Conservation (phyloP, 2,329 filamentous ascomycete species). For the Nakataea oryzae region DNA sequence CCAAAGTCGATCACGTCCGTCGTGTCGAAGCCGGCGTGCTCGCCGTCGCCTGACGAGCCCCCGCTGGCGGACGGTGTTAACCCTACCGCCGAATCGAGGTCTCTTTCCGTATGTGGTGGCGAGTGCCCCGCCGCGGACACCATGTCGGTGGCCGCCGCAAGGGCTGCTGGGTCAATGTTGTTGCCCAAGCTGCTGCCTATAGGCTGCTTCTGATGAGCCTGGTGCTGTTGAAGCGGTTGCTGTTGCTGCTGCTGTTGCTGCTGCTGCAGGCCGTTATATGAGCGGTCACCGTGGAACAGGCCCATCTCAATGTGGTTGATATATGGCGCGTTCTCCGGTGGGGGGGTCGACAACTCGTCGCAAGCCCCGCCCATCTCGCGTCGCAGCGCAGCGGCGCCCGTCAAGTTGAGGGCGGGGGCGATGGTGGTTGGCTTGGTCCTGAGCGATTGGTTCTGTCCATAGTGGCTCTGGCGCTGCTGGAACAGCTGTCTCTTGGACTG, state of each 20-base stretch:
- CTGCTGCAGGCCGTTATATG: constrained; percentile 21
- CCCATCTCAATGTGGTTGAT: constrained; percentile 9
- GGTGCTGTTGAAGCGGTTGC: neutral
- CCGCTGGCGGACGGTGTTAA: constrained; percentile 35
- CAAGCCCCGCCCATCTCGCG: constrained; percentile 8
- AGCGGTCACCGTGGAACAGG: constrained; percentile 7
- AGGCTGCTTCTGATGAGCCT: constrained; percentile 4
- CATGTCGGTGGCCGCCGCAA: constrained; percentile 18
- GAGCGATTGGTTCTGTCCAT: neutral
- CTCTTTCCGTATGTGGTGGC: constrained; percentile 31
- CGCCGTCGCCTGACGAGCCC: constrained; percentile 29
- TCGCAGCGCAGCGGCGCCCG: neutral
- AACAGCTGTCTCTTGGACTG: constrained; percentile 9
- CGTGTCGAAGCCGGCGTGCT: constrained; percentile 9
- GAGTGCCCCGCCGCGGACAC: constrained; percentile 25
- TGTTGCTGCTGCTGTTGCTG: neutral
- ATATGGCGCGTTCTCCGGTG: constrained; percentile 35
- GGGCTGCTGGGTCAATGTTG: constrained; percentile 24
- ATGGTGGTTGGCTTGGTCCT: constrained; percentile 5
- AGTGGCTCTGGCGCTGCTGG: constrained; percentile 6
- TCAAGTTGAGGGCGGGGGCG: constrained; percentile 14
- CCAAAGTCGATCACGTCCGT: constrained; percentile 32
- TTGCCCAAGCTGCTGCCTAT: neutral
- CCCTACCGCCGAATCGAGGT: constrained; percentile 26
- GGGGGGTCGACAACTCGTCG: constrained; percentile 35